These are phyloP conservation scores for Boletus coffeatus DNA, from an alignment of 1,284 basidiomycete genomes.

Conservation along the genomic window DNA sequence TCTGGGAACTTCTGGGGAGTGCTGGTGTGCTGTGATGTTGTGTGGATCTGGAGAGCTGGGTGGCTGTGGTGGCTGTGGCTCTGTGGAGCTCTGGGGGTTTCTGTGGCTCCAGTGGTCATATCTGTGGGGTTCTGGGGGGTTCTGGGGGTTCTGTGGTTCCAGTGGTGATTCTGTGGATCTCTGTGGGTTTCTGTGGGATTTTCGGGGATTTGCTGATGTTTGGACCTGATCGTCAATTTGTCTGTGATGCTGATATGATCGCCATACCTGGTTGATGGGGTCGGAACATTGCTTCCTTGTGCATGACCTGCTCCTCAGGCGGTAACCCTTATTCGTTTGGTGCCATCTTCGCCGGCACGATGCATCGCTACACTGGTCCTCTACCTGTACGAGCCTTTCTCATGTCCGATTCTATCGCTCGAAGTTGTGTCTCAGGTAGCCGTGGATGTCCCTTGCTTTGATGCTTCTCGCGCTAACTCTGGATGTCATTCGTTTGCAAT, in stretches of 20 bases:
- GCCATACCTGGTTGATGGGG: slow-evolving; percentile 17
- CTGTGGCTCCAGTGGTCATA: too few species aligned
- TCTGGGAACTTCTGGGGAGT: too few species aligned
- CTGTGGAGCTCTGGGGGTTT: too few species aligned
- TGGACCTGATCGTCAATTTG: slow-evolving; percentile 15
- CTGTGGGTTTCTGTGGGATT: too few species aligned
- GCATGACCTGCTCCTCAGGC: background rate
- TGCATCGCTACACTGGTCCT: slow-evolving; percentile 9
- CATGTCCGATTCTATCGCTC: slow-evolving; percentile 12
- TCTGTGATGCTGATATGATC: slow-evolving; percentile 14
- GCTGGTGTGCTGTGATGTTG: too few species aligned
- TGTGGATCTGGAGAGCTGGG: too few species aligned
- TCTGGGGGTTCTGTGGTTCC: too few species aligned
- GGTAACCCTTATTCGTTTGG: slow-evolving; percentile 14
- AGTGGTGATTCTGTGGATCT: too few species aligned
- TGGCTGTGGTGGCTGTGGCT: too few species aligned
- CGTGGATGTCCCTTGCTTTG: background rate
- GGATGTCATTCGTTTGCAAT: background rate
- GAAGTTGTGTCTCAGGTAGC: slow-evolving; percentile 15
- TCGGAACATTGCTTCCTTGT: slow-evolving; percentile 8
- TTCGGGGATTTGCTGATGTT: too few species aligned
- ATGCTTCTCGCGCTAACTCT: background rate
- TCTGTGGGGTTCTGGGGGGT: too few species aligned
- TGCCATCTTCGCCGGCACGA: background rate
- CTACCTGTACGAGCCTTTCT: slow-evolving; percentile 13